These are phyloP conservation scores for Podospora didyma DNA, from an alignment of 495 filamentous ascomycete genomes.

Conservation along the genomic window DNA sequence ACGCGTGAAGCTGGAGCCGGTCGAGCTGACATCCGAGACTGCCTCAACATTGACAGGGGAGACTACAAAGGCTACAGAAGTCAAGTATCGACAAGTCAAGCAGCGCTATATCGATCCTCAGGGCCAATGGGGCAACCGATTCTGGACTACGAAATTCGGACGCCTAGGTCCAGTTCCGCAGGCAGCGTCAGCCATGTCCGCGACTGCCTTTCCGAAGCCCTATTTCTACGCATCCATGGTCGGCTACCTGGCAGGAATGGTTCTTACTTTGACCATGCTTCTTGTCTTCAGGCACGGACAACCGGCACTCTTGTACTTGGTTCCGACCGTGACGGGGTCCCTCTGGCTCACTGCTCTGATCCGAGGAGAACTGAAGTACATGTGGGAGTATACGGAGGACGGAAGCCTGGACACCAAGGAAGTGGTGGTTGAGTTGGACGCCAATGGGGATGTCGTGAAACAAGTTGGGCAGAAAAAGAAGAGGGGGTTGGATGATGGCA, in stretches of 20 bases:
- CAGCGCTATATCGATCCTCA: conserved; percentile 56
- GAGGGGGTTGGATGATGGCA: neutral
- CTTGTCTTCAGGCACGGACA: conserved; percentile 76
- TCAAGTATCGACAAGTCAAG: conserved; percentile 40
- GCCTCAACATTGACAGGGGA: conserved; percentile 32
- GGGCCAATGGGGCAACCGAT: conserved; percentile 76
- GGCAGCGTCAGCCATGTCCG: conserved; percentile 40
- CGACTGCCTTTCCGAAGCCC: conserved; percentile 66
- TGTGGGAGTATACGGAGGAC: conserved; percentile 83
- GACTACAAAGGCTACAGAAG: conserved; percentile 23
- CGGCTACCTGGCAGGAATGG: conserved; percentile 79
- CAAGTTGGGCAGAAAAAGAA: conserved; percentile 8
- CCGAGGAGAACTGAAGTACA: conserved; percentile 62
- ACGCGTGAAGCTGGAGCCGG: conserved; percentile 31
- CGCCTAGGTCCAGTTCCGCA: conserved; percentile 29
- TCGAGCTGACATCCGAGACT: conserved; percentile 30
- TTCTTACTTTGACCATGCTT: conserved; percentile 72
- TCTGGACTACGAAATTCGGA: conserved; percentile 60
- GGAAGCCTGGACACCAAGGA: conserved; percentile 46
- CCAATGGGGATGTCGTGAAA: conserved; percentile 14
- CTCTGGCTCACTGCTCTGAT: conserved; percentile 76
- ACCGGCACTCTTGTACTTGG: conserved; percentile 88
- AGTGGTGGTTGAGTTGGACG: conserved; percentile 39
- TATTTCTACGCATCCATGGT: conserved; percentile 80
- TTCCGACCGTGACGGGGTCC: conserved; percentile 73